Conservation (phyloP, 225 moss, liverwort and hornwort species). For the Bryoerythrophyllum caledonicum region DNA sequence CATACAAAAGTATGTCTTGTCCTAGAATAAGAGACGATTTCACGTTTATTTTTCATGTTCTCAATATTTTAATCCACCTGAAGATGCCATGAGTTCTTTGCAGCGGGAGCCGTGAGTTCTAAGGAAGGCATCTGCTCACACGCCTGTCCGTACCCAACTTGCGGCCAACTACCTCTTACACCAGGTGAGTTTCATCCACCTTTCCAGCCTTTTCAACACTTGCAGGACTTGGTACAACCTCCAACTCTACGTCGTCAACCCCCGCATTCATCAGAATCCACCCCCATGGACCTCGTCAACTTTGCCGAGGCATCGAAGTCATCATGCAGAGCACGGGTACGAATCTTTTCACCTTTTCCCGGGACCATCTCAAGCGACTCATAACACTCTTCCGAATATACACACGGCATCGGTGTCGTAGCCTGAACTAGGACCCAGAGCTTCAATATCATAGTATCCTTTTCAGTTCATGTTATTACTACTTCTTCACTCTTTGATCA, state of each 20-base stretch:
- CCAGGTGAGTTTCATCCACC: background rate
- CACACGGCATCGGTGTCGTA: background rate
- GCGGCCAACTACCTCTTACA: background rate
- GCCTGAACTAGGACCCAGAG: background rate
- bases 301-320: background rate
- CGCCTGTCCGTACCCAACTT: background rate
- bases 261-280: conserved; percentile 7
- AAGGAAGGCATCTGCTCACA: background rate
- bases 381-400: background rate
- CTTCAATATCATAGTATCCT: too few species aligned
- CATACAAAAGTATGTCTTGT: conserved; percentile 53
- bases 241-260: too few species aligned
- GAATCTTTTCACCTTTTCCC: background rate
- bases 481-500: too few species aligned
- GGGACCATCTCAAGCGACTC: background rate
- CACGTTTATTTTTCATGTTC: background rate
- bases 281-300: conserved; percentile 9
- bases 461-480: too few species aligned
- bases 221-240: too few species aligned
- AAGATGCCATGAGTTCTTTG: background rate
- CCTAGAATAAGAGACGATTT: conserved; percentile 47
- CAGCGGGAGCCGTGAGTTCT: background rate
- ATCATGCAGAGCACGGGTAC: background rate
- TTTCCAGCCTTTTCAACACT: background rate
- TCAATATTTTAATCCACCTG: too few species aligned